Base-by-base conservation (phyloP, 1,284 basidiomycete genomes). In the Leccinum angustisporum region DNA sequence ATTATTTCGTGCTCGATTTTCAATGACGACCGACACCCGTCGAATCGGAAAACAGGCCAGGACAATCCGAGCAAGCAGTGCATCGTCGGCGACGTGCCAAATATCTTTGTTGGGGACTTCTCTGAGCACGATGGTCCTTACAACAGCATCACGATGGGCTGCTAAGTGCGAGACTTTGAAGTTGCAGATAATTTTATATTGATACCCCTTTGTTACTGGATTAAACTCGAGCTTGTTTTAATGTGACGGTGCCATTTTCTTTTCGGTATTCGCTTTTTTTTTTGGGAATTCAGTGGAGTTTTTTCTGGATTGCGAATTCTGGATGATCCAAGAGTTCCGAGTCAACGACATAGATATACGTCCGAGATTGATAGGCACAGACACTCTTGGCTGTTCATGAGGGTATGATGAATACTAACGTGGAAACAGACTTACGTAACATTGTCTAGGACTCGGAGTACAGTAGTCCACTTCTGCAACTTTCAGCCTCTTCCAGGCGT, bases 41-140 rank as follows among this genome's bases (percentile, higher is more conserved):
- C 38, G 3, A n/a, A 30, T 51, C 14, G 25, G 30, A 51, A 30
- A 61, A 67, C 25, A 83, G 85, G 84, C 2, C 81, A 86, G 65
- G 87, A 88, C 63, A 86, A 87, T 66, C 68, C 77, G 2, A 82
- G 81, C 63, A 64, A 56, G 1, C 72, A 78, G 58, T 90, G 87
- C 71, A 81, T 75, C 2, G 80, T 80, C 21, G 86, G 86, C 4
- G 84, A 84, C 0, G 43, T 46, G 43, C 43, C 18, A 1, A 78
- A 77, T 36, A 78, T 90, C 61, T 79, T 82, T 34, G 77, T 78
- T 0, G 80, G 83, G 9, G 18, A 43, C 10, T 0, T 16, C 9
- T 2, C 1, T 5, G n/a, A 43, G 6, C 54, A 43, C 21, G 6
- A 3, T 18, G 54, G 54, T 40, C 38, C 36, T 18, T 27, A 40